Conservation (phyloP, 2,329 filamentous ascomycete genomes). For the Tolypocladium endophyticum region DNA sequence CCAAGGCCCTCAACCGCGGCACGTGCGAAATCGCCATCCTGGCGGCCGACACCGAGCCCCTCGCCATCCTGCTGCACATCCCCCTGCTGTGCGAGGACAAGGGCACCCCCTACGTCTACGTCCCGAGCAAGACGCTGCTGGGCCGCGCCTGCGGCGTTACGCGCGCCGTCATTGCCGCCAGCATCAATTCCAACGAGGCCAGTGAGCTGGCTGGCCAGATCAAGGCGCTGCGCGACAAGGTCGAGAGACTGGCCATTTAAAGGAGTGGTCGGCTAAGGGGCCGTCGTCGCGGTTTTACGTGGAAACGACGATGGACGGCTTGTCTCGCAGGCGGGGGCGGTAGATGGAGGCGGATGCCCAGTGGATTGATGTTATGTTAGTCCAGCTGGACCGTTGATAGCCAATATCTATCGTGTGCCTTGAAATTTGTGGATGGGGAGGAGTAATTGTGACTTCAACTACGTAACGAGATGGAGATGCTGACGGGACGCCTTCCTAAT, state of each 20-base stretch:
- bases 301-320: neutral
- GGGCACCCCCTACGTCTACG: conserved; percentile 55
- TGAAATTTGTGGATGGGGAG: neutral
- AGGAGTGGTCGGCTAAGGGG: neutral
- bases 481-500: neutral
- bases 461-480: neutral
- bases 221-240: conserved; percentile 81
- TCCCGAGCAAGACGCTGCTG: conserved; percentile 71
- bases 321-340: neutral
- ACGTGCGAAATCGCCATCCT: conserved; percentile 83
- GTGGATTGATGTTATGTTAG: neutral
- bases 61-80: conserved; percentile 81
- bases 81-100: conserved; percentile 82
- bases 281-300: neutral
- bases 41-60: conserved; percentile 76
- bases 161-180: conserved; percentile 75
- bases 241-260: conserved; percentile 92
- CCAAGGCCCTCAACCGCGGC: conserved; percentile 85
- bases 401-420: neutral
- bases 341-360: neutral
- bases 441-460: neutral
- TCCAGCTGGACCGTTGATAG: neutral
- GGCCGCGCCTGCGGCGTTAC: conserved; percentile 85
- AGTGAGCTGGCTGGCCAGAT: conserved; percentile 84
- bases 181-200: conserved; percentile 86